Base-by-base conservation (phyloP, 1,284 basidiomycete species). In the Trametes polyzona region DNA sequence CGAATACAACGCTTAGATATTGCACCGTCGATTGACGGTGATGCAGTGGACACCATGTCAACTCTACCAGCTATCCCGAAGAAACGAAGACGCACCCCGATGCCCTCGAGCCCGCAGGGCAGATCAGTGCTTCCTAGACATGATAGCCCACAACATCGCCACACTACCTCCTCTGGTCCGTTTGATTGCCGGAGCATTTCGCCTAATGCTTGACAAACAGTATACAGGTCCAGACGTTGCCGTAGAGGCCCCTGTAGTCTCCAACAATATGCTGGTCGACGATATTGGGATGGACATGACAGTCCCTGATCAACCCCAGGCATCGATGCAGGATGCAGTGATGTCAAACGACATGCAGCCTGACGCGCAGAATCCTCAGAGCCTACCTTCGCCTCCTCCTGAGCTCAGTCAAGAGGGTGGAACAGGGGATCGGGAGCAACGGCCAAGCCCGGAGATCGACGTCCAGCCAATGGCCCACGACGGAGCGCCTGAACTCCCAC, bases 351-450 rank as follows among this genome's bases (percentile, higher is more conserved):
- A 33, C 11, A 16, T 33, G 0, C 44, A 29, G 26, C 10, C 24
- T 6, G 57, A 56, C 33, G 47, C 54, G 5, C 57, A 58, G 16
- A 62, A 62, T n/a, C 60, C 60, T 0, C 60, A 59, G 40, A 62
- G 54, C 9, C 47, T 59, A 0, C 60, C 60, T 27, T 62, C 60
- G 0, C 60, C 60, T 17, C 60, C 60, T 21, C 54, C 60, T 4
- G 53, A 48, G 17, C 23, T 29, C 10, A 26, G 4, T 10, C n/a
- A 32, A 12, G 49, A 19, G 3, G 16, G 0, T 2, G 12, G 16
- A 9, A 19, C 16, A 2, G 30, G 19, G 2, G 37, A 30, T 7
- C 40, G 26, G 2, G 23, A 9, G 7, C 10, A 10, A 9, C n/a
- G 5, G 11, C 21, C 23, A n/a, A 26, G 19, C 14, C 3, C 33